A percentile compares a stretch with the other conserved stretches of the same genome.
These are phyloP conservation scores for Termitomyces sp. DNA, from an alignment of 768 basidiomycete species.

Conservation along the genomic window DNA sequence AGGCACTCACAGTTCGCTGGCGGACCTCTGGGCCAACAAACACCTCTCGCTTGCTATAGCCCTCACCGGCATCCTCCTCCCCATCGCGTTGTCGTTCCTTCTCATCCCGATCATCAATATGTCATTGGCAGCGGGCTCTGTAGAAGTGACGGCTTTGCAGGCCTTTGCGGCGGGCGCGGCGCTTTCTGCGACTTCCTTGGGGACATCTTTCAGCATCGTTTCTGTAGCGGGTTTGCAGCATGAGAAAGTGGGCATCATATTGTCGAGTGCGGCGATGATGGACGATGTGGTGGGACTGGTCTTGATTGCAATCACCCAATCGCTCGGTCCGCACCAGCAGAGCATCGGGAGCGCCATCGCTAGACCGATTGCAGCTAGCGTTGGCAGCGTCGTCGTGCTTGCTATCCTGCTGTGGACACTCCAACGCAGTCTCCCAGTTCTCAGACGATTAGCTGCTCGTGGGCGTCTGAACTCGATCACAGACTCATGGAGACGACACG, in stretches of 20 bases:
- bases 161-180: neutral
- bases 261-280: neutral
- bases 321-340: neutral
- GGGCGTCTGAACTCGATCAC: no score
- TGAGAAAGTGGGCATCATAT: neutral
- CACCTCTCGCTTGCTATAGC: neutral
- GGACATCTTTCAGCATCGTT: neutral
- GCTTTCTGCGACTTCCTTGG: neutral
- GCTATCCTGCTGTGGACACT: neutral
- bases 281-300: neutral
- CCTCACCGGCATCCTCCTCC: neutral
- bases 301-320: neutral
- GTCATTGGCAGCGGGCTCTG: neutral
- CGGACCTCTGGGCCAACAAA: neutral
- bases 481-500: neutral
- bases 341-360: neutral
- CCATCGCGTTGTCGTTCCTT: neutral
- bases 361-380: neutral
- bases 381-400: neutral
- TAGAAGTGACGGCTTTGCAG: neutral
- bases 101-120: neutral
- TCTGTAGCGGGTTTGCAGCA: neutral
- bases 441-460: neutral
- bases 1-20: neutral
- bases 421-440: neutral